phyloP scores from a whole-genome alignment of 768 basidiomycete species.

The Neoboletus subvelutipes region DNA sequence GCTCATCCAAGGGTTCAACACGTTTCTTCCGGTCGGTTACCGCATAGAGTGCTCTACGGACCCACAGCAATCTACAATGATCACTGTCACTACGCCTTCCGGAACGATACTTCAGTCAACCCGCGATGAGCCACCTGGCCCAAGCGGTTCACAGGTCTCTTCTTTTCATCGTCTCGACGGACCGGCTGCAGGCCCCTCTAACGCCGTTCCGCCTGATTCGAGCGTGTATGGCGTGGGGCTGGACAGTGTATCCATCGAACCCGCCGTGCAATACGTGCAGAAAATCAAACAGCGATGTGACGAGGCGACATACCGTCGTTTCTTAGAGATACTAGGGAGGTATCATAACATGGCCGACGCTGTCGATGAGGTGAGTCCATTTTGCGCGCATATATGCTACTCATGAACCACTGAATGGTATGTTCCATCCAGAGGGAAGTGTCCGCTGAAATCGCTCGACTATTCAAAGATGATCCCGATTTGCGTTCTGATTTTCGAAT shows the following conservation, averaged over 20 bases:
- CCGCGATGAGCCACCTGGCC: conserved; percentile 40
- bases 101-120: conserved; percentile 63
- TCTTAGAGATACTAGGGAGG: conserved; percentile 70
- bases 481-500: conserved; percentile 70
- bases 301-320: conserved; percentile 79
- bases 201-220: conserved; percentile 18
- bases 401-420: background rate
- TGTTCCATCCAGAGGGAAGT: conserved; percentile 51
- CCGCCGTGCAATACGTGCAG: conserved; percentile 92
- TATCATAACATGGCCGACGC: conserved; percentile 61
- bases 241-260: conserved; percentile 56
- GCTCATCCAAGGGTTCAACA: conserved; percentile 98
- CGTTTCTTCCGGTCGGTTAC: conserved; percentile 92
- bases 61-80: conserved; percentile 59
- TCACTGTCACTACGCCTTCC: conserved; percentile 76
- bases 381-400: conserved; percentile 7
- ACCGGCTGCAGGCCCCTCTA: conserved; percentile 7
- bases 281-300: conserved; percentile 96
- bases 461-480: conserved; percentile 78
- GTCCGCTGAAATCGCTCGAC: conserved; percentile 59
- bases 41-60: conserved; percentile 81
- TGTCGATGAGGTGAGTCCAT: conserved; percentile 53
- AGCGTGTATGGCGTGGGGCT: conserved; percentile 31
- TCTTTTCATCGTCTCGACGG: conserved; percentile 26
- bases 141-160: conserved; percentile 41